These are phyloP conservation scores for Torulaspora microellipsoides DNA, from an alignment of 805 yeast species.

Conservation along the genomic window DNA sequence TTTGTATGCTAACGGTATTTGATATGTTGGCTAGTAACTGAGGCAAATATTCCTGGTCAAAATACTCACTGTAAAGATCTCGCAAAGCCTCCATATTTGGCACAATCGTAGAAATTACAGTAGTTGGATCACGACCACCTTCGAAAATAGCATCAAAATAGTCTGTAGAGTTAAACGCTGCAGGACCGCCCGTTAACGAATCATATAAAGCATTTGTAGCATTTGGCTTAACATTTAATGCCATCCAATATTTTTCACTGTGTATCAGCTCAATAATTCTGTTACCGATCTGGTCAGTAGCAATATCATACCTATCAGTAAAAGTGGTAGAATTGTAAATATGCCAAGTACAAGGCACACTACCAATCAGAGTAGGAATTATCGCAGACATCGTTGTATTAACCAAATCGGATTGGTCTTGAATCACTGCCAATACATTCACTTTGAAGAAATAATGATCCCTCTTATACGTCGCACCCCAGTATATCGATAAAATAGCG, in stretches of 20 bases:
- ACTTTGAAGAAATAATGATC: constrained; percentile 22
- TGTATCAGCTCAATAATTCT: constrained; percentile 45
- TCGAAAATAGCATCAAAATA: constrained; percentile 46
- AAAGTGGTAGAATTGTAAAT: constrained; percentile 28
- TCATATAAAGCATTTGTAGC: constrained; percentile 37
- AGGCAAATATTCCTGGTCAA: constrained; percentile 22
- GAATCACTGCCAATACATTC: constrained; percentile 33
- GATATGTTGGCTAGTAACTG: constrained; percentile 29
- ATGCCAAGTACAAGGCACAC: constrained; percentile 30
- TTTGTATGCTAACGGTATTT: constrained; percentile 17
- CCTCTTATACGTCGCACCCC: constrained; percentile 38
- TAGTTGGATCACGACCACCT: constrained; percentile 58
- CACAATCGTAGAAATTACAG: constrained; percentile 42
- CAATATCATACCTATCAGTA: constrained; percentile 17
- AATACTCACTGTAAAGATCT: constrained; percentile 22
- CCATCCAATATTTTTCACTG: constrained; percentile 59
- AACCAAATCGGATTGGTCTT: constrained; percentile 26
- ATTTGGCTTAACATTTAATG: constrained; percentile 48
- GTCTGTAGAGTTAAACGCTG: constrained; percentile 21
- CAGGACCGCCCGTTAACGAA: constrained; percentile 24
- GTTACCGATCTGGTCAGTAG: constrained; percentile 26
- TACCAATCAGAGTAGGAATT: constrained; percentile 16
- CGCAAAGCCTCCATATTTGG: constrained; percentile 42
- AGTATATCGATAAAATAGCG: constrained; percentile 31
- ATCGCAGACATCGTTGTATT: constrained; percentile 10